phyloP scores from a whole-genome alignment of 148 eudicot genomes.

The Cornus suecica region DNA sequence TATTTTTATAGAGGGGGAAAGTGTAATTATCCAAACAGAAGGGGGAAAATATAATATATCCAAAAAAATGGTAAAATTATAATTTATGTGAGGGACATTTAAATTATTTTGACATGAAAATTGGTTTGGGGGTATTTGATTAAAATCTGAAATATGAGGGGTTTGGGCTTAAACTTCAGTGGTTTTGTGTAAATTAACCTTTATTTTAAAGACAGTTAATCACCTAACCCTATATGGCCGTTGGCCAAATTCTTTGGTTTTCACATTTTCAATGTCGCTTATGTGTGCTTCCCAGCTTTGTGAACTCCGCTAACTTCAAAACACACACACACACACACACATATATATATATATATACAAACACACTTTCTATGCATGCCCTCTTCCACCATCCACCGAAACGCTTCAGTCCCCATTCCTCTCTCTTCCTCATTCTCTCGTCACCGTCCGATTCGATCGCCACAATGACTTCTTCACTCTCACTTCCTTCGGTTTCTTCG shows the following conservation, averaged over 20 bases:
- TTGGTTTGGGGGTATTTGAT: no score
- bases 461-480: conserved; percentile 44
- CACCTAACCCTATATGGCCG: background rate
- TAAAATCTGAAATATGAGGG: no score
- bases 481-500: conserved; percentile 45
- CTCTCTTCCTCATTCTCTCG: conserved; percentile 4
- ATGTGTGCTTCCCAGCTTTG: conserved; percentile 15
- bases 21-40: no score
- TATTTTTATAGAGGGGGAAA: no score
- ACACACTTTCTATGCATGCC: conserved; percentile 12
- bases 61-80: no score
- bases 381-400: conserved; percentile 10
- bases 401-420: conserved; percentile 5
- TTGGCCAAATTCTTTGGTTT: conserved; percentile 7
- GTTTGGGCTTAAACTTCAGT: no score
- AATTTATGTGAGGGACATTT: no score
- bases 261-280: background rate
- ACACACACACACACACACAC: background rate
- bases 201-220: no score
- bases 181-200: no score
- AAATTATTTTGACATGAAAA: no score
- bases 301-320: conserved; percentile 25
- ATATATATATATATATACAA: background rate
- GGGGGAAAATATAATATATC: no score
- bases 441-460: conserved; percentile 17